Evolutionary conservation across 768 basidiomycete genomes (phyloP).

Genomic region (Glaciozyma martinii): DNA sequence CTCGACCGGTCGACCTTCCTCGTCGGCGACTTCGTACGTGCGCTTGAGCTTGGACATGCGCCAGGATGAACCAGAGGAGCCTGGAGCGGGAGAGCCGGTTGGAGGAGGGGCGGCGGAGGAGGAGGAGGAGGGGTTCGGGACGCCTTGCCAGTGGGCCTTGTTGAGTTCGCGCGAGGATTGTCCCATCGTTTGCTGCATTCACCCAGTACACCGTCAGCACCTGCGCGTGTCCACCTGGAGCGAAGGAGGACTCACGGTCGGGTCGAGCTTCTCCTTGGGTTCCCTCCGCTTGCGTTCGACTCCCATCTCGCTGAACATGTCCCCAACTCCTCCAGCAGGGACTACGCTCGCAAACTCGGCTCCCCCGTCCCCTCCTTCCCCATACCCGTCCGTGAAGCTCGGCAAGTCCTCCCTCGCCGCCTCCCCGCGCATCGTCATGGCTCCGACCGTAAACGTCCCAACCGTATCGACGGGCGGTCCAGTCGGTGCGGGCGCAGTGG

Average conservation of each 20-base stretch:
- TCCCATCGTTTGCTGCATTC: conserved; percentile 53
- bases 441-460: conserved; percentile 24
- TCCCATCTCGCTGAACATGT: conserved; percentile 85
- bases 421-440: conserved; percentile 18
- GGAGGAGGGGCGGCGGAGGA: conserved; percentile 45
- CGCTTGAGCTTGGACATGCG: conserved; percentile 92
- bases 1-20: conserved; percentile 63
- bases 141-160: conserved; percentile 38
- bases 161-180: conserved; percentile 43
- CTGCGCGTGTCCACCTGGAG: neutral
- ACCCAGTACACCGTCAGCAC: conserved; percentile 52
- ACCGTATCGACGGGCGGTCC: conserved; percentile 51
- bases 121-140: conserved; percentile 43
- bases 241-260: conserved; percentile 5
- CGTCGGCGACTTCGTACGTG: conserved; percentile 80
- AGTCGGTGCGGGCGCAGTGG: conserved; percentile 53
- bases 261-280: conserved; percentile 30
- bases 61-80: conserved; percentile 90
- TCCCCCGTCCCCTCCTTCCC: conserved; percentile 33
- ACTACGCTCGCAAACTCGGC: conserved; percentile 10
- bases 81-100: conserved; percentile 50
- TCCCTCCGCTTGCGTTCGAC: conserved; percentile 61
- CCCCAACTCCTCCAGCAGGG: conserved; percentile 53
- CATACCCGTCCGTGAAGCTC: conserved; percentile 38
- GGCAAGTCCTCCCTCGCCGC: neutral